Base-by-base conservation (phyloP, 495 filamentous ascomycete genomes). In the Sordaria brevicollis region DNA sequence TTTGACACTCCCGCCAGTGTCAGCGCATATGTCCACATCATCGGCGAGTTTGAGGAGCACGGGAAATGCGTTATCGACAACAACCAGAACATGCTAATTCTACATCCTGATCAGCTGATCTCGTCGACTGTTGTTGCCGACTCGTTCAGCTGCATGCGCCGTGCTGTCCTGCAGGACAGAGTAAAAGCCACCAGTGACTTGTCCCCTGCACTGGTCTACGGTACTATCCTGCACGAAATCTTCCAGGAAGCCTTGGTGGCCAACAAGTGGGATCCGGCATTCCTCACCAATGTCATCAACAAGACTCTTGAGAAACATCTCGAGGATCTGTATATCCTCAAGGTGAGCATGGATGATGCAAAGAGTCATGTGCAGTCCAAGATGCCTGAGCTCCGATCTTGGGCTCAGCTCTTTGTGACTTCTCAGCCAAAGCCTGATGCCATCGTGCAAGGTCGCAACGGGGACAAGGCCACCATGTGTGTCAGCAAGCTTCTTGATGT, bases 41-140 rank as follows among this genome's bases (percentile, higher is more conserved):
- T 97, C 69, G 93, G 93, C n/a, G 81, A 87, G 21, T 96, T 97
- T 74, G 82, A 90, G 68, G 71, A 81, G 5, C 81, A 79, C 11
- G 90, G 91, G 6, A 90, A 88, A 77, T 86, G 92, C 71, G 83
- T 97, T 67, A 80, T 89, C 69, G 90, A 93, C 77, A 92, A 97
- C 76, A 79, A 82, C 31, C 82, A 90, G 67, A 92, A 96, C 74
- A 91, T 97, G 82, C 81, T 99, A 39, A 94, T 99, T 73, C 83
- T 99, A 13, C 93, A 99, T 77, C 95, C 95, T 3, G 95, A 99
- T 79, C 94, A 97, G 80, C 86, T 99, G 29, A 90, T 99, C 67
- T 97, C 95, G 11, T 90, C 94, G 2, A 97, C 94, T 8, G 91
- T 94, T 9, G 90, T 99, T 36, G 95, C 91, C 38, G 95, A 99